Conservation (phyloP, 768 basidiomycete genomes). For the Tremella fuciformis region DNA sequence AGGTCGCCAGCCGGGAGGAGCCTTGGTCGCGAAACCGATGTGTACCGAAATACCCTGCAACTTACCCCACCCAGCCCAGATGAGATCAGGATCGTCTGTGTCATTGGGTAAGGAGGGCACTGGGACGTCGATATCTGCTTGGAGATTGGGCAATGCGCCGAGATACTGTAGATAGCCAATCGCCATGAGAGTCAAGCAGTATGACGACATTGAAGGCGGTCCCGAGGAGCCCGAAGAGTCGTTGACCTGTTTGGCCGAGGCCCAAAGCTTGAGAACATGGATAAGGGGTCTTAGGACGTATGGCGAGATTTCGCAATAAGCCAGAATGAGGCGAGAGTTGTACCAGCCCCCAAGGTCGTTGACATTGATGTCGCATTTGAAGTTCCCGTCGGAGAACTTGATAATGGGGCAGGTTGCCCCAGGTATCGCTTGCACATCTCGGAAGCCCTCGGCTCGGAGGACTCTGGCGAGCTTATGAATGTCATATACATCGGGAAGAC, state of each 20-base stretch:
- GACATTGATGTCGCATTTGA: slow-evolving; percentile 44
- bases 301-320: slow-evolving; percentile 45
- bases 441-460: slow-evolving; percentile 18
- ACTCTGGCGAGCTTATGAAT: slow-evolving; percentile 16
- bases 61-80: slow-evolving; percentile 45
- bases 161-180: slow-evolving; percentile 48
- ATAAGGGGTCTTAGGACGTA: slow-evolving; percentile 48
- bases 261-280: slow-evolving; percentile 46
- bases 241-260: slow-evolving; percentile 40
- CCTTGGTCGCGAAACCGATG: slow-evolving; percentile 25
- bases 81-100: slow-evolving; percentile 25
- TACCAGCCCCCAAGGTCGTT: slow-evolving; percentile 51
- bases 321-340: slow-evolving; percentile 45
- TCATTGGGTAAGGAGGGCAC: slow-evolving; percentile 17
- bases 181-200: slow-evolving; percentile 46
- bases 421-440: slow-evolving; percentile 29
- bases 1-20: slow-evolving; percentile 25
- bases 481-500: slow-evolving; percentile 27
- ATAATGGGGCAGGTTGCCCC: slow-evolving; percentile 44
- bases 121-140: slow-evolving; percentile 28
- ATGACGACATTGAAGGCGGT: slow-evolving; percentile 44
- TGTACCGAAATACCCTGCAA: slow-evolving; percentile 35
- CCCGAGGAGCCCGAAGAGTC: slow-evolving; percentile 44
- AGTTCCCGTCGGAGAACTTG: slow-evolving; percentile 37
- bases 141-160: slow-evolving; percentile 47